Evolutionary conservation across 495 filamentous ascomycete species (phyloP), one percentile per base, ranked within the genome.

Genomic region (Penicillium malachiteum): DNA sequence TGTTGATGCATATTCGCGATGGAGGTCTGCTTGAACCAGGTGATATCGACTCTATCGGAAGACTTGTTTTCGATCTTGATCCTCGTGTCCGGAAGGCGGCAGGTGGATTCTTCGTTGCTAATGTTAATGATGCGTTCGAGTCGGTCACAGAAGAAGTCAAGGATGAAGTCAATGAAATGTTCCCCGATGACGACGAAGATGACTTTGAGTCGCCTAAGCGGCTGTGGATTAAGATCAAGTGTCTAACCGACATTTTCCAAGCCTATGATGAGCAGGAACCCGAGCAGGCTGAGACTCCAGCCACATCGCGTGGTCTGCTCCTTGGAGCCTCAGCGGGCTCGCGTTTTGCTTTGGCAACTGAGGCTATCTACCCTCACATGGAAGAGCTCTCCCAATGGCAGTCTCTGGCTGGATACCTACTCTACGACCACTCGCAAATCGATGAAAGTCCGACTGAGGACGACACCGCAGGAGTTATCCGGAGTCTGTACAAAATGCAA

Each of bases 151-250:
- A 97, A 54, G 90, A 96, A 51, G 79, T 97, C 26, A 91, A 86
- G 16, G 86, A 94, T 67, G 86, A 97, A 32, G 73, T 94, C 5
- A 84, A 87, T 21, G 90, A 92, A 30, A 70, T 78, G 18, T 71
- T 87, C 13, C 76, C 75, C 5, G 81, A 88, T 18, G 76, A 81
- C 34, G 80, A 81, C 12, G 84, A 87, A 21, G 88, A 91, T 16
- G 86, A 94, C 56, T 88, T 79, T 54, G 85, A 88, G 18, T 80
- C 80, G 0, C 90, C 92, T 0, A 86, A 88, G 62, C 75, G 83
- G 41, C 84, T 86, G 17, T 98, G 94, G 94, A 82, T 97, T 53
- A 90, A 87, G 60, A 86, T 92, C 61, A 98, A 97, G 72, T 91
- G 88, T 54, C 79, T 98, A 5, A 88, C 84, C 1, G 92, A 96